Evolutionary conservation across 2,329 filamentous ascomycete species (phyloP).

Genomic region (Fusarium oligoseptatum): DNA sequence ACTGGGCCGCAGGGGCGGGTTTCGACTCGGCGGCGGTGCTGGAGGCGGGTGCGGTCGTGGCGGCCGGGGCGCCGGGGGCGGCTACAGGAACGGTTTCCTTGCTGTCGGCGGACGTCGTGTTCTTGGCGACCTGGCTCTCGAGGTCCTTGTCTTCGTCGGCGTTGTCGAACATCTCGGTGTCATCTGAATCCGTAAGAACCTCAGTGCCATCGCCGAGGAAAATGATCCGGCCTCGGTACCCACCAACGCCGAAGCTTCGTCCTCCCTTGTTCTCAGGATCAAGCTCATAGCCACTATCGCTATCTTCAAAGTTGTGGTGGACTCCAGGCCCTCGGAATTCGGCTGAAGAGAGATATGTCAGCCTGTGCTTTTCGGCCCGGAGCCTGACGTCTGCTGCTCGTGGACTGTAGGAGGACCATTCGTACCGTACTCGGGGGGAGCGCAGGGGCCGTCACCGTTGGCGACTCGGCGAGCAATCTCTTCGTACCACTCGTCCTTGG

Average conservation of each 20-base stretch:
- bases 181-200: slow-evolving; percentile 87
- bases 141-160: slow-evolving; percentile 87
- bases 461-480: slow-evolving; percentile 93
- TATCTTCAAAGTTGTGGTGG: slow-evolving; percentile 86
- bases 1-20: slow-evolving; percentile 34
- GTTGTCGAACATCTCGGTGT: slow-evolving; percentile 94
- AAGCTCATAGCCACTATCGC: slow-evolving; percentile 81
- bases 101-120: slow-evolving; percentile 45
- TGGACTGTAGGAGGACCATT: slow-evolving; percentile 58
- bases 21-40: slow-evolving; percentile 42
- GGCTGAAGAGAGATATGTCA: slow-evolving; percentile 62
- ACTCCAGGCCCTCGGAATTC: slow-evolving; percentile 87
- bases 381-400: slow-evolving; percentile 9
- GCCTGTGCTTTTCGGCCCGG: slow-evolving; percentile 17
- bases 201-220: slow-evolving; percentile 96
- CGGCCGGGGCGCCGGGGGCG: slow-evolving; percentile 37
- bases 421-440: slow-evolving; percentile 99
- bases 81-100: slow-evolving; percentile 40
- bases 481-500: slow-evolving; percentile 98
- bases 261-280: slow-evolving; percentile 73
- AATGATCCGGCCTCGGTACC: slow-evolving; percentile 88
- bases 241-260: slow-evolving; percentile 74
- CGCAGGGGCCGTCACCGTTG: slow-evolving; percentile 96
- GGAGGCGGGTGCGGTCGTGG: slow-evolving; percentile 23
- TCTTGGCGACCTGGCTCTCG: slow-evolving; percentile 83